Base-by-base conservation (phyloP, 129 eudicot genomes). In the Flaveria ramosissima region DNA sequence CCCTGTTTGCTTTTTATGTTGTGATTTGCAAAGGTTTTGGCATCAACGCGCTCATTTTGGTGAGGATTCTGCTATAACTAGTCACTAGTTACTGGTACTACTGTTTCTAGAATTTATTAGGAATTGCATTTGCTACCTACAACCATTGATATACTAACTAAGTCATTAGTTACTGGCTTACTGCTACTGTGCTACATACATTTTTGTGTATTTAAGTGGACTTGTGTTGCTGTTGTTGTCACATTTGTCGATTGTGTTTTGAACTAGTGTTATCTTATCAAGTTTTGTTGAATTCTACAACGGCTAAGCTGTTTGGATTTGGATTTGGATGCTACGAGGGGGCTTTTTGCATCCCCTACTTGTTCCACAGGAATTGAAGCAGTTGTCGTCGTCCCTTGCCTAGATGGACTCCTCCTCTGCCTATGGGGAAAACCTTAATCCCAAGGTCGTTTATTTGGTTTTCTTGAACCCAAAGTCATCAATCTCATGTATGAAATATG, bases 381-480 rank as follows among this genome's bases (percentile, higher is more conserved):
- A 76, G 88, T 79, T 47, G 71, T 26, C 60, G 2, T 45, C 13
- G 50, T 45, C 13, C 50, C 50, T 45, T 45, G 50, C 13, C 13
- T 64, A 74, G 85, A 93, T 93, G 99, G 99, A 95, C 79, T 74
- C 85, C 53, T 94, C 97, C 68, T 88, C 97, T 67, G 96, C 96
- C 56, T 90, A 96, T 63, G 94, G 91, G 60, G 99, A 95, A 53
- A 96, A 88, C 13, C 63, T 80, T 11, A 75, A 88, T 36, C 41
- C 41, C 13, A 45, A 8, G 13, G 50, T 45, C 1, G 13, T 45
- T 45, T 9, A 45, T 9, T 8, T 9, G 14, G 1, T 45, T 95
- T 17, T 1, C 26, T 43, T 55, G 15, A 21, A 21, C 5, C 24
- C 61, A 55, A 66, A 21, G 0, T 36, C 24, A 47, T 60, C 9